These are phyloP conservation scores for Exobasidium cylindrosporum DNA, from an alignment of 1,284 basidiomycete species.

Conservation along the genomic window DNA sequence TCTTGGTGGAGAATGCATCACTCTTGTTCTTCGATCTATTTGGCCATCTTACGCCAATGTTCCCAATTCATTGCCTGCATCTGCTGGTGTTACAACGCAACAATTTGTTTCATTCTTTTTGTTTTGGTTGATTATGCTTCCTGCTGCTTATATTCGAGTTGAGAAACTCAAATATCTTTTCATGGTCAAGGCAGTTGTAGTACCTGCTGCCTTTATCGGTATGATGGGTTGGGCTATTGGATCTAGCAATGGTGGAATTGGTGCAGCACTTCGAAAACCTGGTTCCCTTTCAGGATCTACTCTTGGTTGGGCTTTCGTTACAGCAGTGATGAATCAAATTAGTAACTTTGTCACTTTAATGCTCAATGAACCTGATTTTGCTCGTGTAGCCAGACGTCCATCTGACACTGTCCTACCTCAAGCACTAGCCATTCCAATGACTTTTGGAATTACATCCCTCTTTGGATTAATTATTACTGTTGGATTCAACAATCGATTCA, in stretches of 20 bases:
- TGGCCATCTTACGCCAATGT: slow-evolving; percentile 64
- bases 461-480: slow-evolving; percentile 80
- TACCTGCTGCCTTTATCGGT: slow-evolving; percentile 59
- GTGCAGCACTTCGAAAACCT: slow-evolving; percentile 72
- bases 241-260: slow-evolving; percentile 70
- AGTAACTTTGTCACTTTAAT: slow-evolving; percentile 41
- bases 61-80: slow-evolving; percentile 68
- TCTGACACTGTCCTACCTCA: slow-evolving; percentile 32
- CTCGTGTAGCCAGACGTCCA: slow-evolving; percentile 34
- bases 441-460: slow-evolving; percentile 73
- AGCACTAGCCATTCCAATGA: slow-evolving; percentile 65
- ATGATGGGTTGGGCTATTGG: slow-evolving; percentile 79
- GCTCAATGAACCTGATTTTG: slow-evolving; percentile 43
- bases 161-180: slow-evolving; percentile 80
- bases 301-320: slow-evolving; percentile 76
- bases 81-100: slow-evolving; percentile 67
- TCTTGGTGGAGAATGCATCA: slow-evolving; percentile 71
- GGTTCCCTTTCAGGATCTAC: slow-evolving; percentile 67
- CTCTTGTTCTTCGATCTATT: slow-evolving; percentile 69
- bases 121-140: slow-evolving; percentile 77
- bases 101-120: slow-evolving; percentile 80
- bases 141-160: slow-evolving; percentile 75
- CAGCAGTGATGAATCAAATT: slow-evolving; percentile 43
- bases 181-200: slow-evolving; percentile 71
- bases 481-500: slow-evolving; percentile 72